Evolutionary conservation across 257 asterid species (phyloP).

Genomic region (Ballota nigra): DNA sequence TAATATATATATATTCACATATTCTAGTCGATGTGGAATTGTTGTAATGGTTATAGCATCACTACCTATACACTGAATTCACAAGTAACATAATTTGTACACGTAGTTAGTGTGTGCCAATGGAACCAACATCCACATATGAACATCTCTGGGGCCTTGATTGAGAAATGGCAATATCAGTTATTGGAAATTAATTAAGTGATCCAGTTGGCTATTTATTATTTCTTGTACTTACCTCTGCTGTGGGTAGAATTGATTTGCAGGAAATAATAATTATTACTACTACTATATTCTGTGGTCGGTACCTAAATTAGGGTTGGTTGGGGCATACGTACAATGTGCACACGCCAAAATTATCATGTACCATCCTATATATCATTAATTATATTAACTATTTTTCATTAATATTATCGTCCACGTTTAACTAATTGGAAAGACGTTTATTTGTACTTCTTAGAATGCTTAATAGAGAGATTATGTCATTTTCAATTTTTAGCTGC

Average conservation of each 20-base stretch:
- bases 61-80: too few species aligned
- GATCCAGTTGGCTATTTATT: constrained; percentile 13
- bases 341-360: not conserved
- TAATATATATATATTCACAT: too few species aligned
- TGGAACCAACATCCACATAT: not conserved
- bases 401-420: not conserved
- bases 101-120: not conserved
- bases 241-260: constrained; percentile 6
- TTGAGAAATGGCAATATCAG: constrained; percentile 16
- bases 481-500: constrained; percentile 36
- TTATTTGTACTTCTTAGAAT: not conserved
- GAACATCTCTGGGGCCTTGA: constrained; percentile 10
- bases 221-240: not conserved
- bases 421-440: not conserved
- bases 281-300: not conserved
- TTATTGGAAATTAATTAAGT: not conserved
- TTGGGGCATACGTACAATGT: constrained; percentile 20
- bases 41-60: too few species aligned
- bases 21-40: too few species aligned
- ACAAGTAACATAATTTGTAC: not conserved
- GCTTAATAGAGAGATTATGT: constrained; percentile 19
- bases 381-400: not conserved
- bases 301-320: constrained; percentile 12
- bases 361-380: not conserved
- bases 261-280: not conserved